Percentiles rank a stretch among this genome's conserved stretches.
Evolutionary conservation across 1,284 basidiomycete genomes (phyloP).

Genomic region (Cryptococcus sp.): DNA sequence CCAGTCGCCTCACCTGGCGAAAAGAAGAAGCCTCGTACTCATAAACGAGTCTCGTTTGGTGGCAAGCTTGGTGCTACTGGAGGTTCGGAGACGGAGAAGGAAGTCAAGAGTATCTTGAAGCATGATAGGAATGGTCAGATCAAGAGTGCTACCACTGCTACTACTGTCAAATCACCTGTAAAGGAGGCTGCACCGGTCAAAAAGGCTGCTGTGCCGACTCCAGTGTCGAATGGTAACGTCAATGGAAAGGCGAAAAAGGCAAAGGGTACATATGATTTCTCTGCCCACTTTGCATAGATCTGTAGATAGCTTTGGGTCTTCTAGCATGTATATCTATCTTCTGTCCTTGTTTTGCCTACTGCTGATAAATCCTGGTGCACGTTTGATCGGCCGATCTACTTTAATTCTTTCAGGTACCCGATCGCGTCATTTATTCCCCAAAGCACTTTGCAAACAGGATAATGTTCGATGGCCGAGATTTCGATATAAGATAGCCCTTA

Average conservation of each 20-base stretch:
- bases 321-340: neutral
- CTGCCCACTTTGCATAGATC: conserved; percentile 18
- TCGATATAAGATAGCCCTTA: too few species aligned
- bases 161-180: neutral
- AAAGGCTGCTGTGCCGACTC: too few species aligned
- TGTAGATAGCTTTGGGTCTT: neutral
- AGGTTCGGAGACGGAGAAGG: neutral
- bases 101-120: conserved; percentile 13
- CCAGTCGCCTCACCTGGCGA: conserved; percentile 11
- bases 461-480: too few species aligned
- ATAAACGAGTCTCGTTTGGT: conserved; percentile 32
- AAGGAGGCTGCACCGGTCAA: neutral
- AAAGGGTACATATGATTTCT: conserved; percentile 26
- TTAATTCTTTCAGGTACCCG: too few species aligned
- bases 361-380: too few species aligned
- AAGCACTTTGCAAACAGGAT: too few species aligned
- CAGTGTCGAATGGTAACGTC: neutral
- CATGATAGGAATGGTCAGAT: conserved; percentile 17
- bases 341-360: neutral
- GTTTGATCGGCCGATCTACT: too few species aligned
- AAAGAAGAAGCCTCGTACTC: conserved; percentile 18
- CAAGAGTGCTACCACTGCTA: neutral
- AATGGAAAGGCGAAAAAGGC: conserved; percentile 1
- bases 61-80: conserved; percentile 1
- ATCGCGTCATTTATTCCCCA: too few species aligned